Base-by-base conservation (phyloP, 352 stramenopile species). In the Globisporangium rhizosaccharum region DNA sequence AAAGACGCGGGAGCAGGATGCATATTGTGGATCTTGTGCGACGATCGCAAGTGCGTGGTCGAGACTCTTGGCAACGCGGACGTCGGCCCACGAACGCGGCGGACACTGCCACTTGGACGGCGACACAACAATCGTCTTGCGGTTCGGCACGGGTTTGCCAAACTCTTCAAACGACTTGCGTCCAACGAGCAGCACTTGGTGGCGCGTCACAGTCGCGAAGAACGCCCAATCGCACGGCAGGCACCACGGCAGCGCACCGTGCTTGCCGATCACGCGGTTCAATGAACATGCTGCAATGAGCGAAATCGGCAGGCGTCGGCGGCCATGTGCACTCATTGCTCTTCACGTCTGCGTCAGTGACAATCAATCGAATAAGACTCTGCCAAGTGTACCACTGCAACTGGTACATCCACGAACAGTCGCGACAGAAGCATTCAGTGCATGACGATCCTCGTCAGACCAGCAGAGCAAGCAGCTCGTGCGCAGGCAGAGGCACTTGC, bases 261-360 rank as follows among this genome's bases (percentile, higher is more conserved):
- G 54, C 28, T 61, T 65, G 10, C 82, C 82, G 54, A 90, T 92
- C 42, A 78, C 76, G 49, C 77, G 71, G 64, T 92, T 86, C 10
- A 90, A 52, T 41, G 80, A 83, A 58, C 79, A 88, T 8, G 82
- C 82, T 17, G 75, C 76, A 54, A 92, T 85, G 39, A 92, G 66
- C 47, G 80, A 81, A 49, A 86, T 72, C 0, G 71, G 79, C 46
- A 80, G 59, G 23, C 23, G 23, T 23, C 52, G 54, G 28, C 64
- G 20, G 5, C 25, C 10, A 36, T 36, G 30, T 36, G 30, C 30
- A 9, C 30, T 36, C 30, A 36, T 36, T 5, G 30, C 30, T 36
- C 30, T 36, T 5, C 30, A 10, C 9, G 30, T 36, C 30, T 10
- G 9, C 9, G 23, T 23, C 23, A 36, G 30, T 36, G 30, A 36